These are phyloP conservation scores for Pichia exigua DNA, from an alignment of 805 yeast species.

Conservation along the genomic window DNA sequence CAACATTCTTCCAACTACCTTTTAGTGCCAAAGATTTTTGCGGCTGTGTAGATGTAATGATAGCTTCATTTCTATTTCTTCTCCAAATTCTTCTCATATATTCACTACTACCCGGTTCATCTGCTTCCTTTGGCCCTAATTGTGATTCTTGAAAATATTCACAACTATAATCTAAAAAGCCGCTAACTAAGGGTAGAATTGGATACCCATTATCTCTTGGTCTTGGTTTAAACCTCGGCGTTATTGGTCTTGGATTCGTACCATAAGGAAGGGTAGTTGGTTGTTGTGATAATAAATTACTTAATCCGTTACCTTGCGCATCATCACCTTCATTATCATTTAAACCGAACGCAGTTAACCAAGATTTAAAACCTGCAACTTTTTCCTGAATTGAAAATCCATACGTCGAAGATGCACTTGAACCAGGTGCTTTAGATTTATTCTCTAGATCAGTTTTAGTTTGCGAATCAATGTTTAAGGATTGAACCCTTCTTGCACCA, in stretches of 20 bases:
- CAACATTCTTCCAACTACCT: conserved; percentile 75
- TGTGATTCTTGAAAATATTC: conserved; percentile 97
- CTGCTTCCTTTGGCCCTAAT: conserved; percentile 73
- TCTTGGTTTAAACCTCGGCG: conserved; percentile 45
- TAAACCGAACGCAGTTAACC: conserved; percentile 20
- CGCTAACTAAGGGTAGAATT: conserved; percentile 48
- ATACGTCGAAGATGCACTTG: conserved; percentile 12
- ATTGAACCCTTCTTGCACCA: conserved; percentile 19
- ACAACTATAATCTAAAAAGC: conserved; percentile 65
- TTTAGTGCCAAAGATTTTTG: conserved; percentile 76
- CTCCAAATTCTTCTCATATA: conserved; percentile 82
- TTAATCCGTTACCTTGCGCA: conserved; percentile 17
- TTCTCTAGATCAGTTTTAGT: conserved; percentile 1
- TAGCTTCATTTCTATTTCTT: conserved; percentile 77
- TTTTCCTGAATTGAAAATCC: conserved; percentile 6
- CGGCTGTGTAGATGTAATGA: conserved; percentile 82
- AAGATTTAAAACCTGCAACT: conserved; percentile 10
- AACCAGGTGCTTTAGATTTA: neutral
- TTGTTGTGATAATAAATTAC: conserved; percentile 19
- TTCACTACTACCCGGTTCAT: conserved; percentile 87
- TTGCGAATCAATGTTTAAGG: conserved; percentile 15
- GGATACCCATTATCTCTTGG: conserved; percentile 29
- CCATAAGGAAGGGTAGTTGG: conserved; percentile 29
- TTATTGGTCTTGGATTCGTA: conserved; percentile 43
- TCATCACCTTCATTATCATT: conserved; percentile 18